Conservation (phyloP, 371 early-diverging fungal genomes). For the Furculomyces boomerangus region DNA sequence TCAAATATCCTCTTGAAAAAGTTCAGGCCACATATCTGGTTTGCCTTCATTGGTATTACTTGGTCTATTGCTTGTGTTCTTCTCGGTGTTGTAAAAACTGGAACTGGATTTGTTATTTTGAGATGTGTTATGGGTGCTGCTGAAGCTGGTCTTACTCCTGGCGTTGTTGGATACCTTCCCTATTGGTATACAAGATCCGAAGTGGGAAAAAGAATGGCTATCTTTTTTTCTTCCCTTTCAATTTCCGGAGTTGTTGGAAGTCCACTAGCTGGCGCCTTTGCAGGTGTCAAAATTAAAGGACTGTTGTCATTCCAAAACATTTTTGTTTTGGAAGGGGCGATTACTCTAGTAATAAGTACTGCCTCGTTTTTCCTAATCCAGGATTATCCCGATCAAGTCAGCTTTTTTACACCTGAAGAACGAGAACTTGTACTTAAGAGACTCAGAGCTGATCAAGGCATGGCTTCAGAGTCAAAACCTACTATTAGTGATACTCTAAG, state of each 20-base stretch:
- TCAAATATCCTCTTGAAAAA: conserved; percentile 40
- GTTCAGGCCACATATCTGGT: conserved; percentile 44
- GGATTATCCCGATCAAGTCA: conserved; percentile 14
- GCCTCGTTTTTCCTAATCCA: conserved; percentile 12
- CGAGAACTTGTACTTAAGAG: conserved; percentile 7
- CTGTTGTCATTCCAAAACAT: conserved; percentile 33
- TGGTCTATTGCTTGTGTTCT: conserved; percentile 33
- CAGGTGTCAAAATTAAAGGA: conserved; percentile 9
- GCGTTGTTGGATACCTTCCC: conserved; percentile 30
- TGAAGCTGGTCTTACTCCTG: conserved; percentile 37
- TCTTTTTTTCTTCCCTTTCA: conserved; percentile 26
- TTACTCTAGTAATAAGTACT: conserved; percentile 22
- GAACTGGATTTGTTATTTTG: conserved; percentile 17
- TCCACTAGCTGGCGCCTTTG: conserved; percentile 23
- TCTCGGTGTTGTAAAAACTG: conserved; percentile 24
- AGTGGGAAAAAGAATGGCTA: conserved; percentile 15
- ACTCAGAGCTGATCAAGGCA: conserved; percentile 8
- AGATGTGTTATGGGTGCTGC: conserved; percentile 27
- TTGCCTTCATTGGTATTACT: conserved; percentile 39
- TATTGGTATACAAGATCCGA: conserved; percentile 32
- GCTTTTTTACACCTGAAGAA: conserved; percentile 14
- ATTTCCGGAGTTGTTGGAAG: conserved; percentile 29
- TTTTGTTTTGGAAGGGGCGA: conserved; percentile 29
- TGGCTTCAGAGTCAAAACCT: conserved; percentile 5
- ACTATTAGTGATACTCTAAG: conserved; percentile 7